Percentiles rank a stretch among this genome's conserved stretches.
These are phyloP conservation scores for Leccinum insolens DNA, from an alignment of 1,284 basidiomycete genomes.

Conservation along the genomic window DNA sequence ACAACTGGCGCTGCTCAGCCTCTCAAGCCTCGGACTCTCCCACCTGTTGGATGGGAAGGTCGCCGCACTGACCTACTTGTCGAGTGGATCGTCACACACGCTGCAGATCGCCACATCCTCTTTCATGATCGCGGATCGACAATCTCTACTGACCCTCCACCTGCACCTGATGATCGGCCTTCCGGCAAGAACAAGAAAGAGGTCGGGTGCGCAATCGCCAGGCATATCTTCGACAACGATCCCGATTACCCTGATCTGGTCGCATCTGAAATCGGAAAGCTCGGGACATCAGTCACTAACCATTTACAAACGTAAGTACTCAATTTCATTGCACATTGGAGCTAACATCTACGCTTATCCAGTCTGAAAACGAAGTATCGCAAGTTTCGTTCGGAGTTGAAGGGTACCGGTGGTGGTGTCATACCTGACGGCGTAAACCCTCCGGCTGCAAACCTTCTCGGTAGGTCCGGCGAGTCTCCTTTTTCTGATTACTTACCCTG, in stretches of 20 bases:
- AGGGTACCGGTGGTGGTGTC: background rate
- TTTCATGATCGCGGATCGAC: background rate
- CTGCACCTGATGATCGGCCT: background rate
- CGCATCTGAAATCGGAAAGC: background rate
- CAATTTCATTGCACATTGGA: background rate
- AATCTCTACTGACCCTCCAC: background rate
- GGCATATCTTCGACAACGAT: background rate
- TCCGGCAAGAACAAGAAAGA: background rate
- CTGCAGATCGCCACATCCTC: background rate
- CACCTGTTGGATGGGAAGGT: background rate
- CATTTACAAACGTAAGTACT: background rate
- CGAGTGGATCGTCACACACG: background rate
- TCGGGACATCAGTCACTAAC: background rate
- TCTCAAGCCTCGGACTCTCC: background rate
- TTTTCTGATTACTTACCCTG: background rate
- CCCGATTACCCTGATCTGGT: background rate
- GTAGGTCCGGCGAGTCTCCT: background rate
- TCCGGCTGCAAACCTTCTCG: background rate
- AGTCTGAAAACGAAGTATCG: background rate
- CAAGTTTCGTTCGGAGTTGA: background rate
- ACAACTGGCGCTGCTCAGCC: background rate
- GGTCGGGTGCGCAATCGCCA: background rate
- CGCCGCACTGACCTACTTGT: background rate
- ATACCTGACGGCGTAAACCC: background rate
- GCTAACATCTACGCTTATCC: background rate